These are phyloP conservation scores for Pholiota molesta DNA, from an alignment of 768 basidiomycete genomes.

Conservation along the genomic window DNA sequence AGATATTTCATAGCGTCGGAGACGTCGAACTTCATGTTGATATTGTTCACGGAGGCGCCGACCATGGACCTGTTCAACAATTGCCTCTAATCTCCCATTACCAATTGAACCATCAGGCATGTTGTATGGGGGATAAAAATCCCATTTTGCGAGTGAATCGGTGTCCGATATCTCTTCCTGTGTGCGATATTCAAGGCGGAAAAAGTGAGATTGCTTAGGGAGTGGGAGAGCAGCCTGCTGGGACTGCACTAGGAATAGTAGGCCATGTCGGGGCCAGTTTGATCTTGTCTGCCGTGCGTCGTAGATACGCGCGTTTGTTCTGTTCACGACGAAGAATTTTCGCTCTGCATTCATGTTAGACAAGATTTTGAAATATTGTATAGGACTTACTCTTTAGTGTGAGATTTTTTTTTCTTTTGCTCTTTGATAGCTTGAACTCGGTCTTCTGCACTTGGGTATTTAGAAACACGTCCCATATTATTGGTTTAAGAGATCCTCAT, in stretches of 20 bases:
- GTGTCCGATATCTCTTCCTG: background rate
- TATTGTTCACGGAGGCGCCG: background rate
- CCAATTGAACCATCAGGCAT: background rate
- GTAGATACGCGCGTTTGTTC: background rate
- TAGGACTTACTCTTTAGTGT: background rate
- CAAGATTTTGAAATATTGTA: too few relatives aligned
- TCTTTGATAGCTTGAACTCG: too few relatives aligned
- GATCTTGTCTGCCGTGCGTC: background rate
- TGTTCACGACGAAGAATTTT: background rate
- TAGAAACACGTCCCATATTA: too few relatives aligned
- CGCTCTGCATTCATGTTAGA: background rate
- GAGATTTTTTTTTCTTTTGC: background rate
- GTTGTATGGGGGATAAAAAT: background rate
- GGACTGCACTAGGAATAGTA: background rate
- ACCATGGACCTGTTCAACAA: background rate
- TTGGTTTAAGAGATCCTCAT: too few relatives aligned
- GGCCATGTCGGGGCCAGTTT: background rate
- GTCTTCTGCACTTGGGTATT: too few relatives aligned
- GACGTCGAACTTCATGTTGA: background rate
- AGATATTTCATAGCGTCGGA: background rate
- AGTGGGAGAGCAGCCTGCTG: background rate
- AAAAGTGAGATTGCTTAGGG: background rate
- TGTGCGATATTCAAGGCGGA: background rate
- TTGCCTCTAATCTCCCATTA: background rate
- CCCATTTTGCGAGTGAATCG: background rate